These are phyloP conservation scores for Paracoccidioides lutzii DNA, from an alignment of 2,329 filamentous ascomycete genomes.

Conservation along the genomic window DNA sequence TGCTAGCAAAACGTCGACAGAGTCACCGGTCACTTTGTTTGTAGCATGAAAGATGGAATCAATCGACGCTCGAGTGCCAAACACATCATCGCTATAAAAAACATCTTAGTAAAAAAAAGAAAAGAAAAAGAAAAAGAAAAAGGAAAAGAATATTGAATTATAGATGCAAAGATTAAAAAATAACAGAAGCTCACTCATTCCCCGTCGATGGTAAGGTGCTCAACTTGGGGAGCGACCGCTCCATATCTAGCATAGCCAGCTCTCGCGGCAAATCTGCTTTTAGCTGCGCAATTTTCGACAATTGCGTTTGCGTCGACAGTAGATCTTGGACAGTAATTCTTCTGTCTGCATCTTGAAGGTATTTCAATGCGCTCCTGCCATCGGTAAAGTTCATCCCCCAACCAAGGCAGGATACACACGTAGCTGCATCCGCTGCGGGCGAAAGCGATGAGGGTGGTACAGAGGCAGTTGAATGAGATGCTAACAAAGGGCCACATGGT, in stretches of 20 bases:
- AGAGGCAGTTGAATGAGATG: slow-evolving; percentile 39
- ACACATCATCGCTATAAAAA: slow-evolving; percentile 44
- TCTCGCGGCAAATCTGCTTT: slow-evolving; percentile 55
- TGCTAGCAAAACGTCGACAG: slow-evolving; percentile 67
- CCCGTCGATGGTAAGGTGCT: slow-evolving; percentile 54
- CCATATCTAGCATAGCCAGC: slow-evolving; percentile 61
- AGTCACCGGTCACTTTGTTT: slow-evolving; percentile 52
- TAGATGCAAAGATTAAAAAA: neutral
- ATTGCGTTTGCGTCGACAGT: slow-evolving; percentile 26
- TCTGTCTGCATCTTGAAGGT: slow-evolving; percentile 18
- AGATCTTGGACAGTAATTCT: slow-evolving; percentile 31
- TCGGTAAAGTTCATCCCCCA: slow-evolving; percentile 46
- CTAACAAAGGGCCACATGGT: slow-evolving; percentile 22
- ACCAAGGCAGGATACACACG: slow-evolving; percentile 36
- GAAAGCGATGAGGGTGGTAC: slow-evolving; percentile 33
- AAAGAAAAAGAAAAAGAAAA: neutral
- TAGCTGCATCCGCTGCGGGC: slow-evolving; percentile 28
- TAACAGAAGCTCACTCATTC: slow-evolving; percentile 37
- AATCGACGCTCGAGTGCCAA: slow-evolving; percentile 55
- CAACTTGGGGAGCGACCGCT: slow-evolving; percentile 62
- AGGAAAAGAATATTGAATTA: neutral
- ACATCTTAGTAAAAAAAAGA: neutral
- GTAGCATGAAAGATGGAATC: slow-evolving; percentile 56
- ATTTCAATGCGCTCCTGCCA: slow-evolving; percentile 30
- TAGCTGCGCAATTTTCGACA: slow-evolving; percentile 25